Conservation (phyloP, 352 stramenopile species). For the Globisporangium orthogonon region DNA sequence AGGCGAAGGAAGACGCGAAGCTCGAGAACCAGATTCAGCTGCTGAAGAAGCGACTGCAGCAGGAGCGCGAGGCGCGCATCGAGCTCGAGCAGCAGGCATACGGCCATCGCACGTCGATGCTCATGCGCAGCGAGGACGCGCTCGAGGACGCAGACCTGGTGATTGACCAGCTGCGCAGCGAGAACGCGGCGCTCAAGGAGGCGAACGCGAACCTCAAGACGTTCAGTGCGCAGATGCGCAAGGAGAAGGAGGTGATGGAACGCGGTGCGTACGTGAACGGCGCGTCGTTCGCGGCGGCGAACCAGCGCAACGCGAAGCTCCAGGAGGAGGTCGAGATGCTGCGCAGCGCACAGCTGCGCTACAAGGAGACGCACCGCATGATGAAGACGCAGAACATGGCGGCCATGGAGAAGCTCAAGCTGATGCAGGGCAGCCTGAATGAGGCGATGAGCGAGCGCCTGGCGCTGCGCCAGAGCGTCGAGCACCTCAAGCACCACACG, state of each 20-base stretch:
- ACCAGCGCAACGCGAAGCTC: constrained; percentile 81
- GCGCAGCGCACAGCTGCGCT: constrained; percentile 24
- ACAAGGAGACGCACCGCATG: constrained; percentile 80
- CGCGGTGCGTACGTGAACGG: constrained; percentile 83
- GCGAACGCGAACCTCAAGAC: constrained; percentile 80
- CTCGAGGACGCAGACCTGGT: constrained; percentile 75
- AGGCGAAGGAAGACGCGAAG: constrained; percentile 93
- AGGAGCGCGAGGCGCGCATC: constrained; percentile 84
- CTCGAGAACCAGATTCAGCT: constrained; percentile 94
- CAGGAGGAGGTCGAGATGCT: constrained; percentile 41
- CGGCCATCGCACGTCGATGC: constrained; percentile 60
- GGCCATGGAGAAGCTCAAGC: constrained; percentile 75
- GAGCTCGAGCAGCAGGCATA: constrained; percentile 73
- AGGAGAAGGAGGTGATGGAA: constrained; percentile 89
- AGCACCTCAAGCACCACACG: constrained; percentile 67
- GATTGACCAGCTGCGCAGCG: constrained; percentile 78
- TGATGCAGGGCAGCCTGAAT: constrained; percentile 71
- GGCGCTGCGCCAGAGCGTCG: constrained; percentile 62
- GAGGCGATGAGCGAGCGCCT: constrained; percentile 69
- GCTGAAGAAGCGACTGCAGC: constrained; percentile 88
- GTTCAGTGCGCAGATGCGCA: constrained; percentile 74
- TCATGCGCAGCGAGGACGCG: constrained; percentile 75
- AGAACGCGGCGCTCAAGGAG: constrained; percentile 82
- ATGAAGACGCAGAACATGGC: constrained; percentile 77
- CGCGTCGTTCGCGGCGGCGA: constrained; percentile 78